A percentile compares a stretch with the other conserved stretches of the same genome.
Conservation (phyloP, 345 rosid genomes). For the Hypericum perforatum region DNA sequence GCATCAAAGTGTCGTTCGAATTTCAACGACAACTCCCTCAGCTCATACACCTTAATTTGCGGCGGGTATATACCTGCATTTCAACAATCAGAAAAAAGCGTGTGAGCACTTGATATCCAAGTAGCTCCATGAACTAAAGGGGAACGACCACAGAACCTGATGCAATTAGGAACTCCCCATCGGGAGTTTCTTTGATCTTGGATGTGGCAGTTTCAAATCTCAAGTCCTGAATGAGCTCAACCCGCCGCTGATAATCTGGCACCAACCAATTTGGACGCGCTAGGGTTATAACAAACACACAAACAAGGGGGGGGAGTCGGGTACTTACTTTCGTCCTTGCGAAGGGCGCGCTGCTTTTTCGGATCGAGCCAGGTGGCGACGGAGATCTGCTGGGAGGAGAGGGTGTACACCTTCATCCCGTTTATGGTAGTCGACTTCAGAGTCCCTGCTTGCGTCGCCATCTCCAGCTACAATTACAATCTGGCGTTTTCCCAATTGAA, state of each 20-base stretch:
- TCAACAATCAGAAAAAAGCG: not conserved
- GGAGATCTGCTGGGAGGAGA: slow-evolving; percentile 52
- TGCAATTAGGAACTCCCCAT: slow-evolving; percentile 72
- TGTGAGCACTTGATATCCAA: too few species aligned
- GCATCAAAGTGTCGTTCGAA: slow-evolving; percentile 84
- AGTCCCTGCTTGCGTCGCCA: slow-evolving; percentile 54
- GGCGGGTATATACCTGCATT: slow-evolving; percentile 79
- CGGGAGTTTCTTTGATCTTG: slow-evolving; percentile 69
- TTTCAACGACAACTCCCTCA: slow-evolving; percentile 63
- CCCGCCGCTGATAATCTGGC: slow-evolving; percentile 34
- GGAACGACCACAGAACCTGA: slow-evolving; percentile 38
- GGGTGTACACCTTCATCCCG: slow-evolving; percentile 65
- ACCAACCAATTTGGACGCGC: too few species aligned
- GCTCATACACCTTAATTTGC: slow-evolving; percentile 80
- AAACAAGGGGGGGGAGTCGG: not conserved
- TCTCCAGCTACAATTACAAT: too few species aligned
- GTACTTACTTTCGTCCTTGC: slow-evolving; percentile 57
- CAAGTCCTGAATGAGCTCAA: slow-evolving; percentile 69
- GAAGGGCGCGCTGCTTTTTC: slow-evolving; percentile 73
- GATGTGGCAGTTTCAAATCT: slow-evolving; percentile 75
- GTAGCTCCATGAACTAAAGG: too few species aligned
- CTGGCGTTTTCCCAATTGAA: not conserved
- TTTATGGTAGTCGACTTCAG: slow-evolving; percentile 74
- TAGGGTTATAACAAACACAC: slow-evolving; percentile 7
- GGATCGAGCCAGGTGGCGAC: slow-evolving; percentile 59